Base-by-base conservation (phyloP, 2,329 filamentous ascomycete species). In the Fusarium lateritium region DNA sequence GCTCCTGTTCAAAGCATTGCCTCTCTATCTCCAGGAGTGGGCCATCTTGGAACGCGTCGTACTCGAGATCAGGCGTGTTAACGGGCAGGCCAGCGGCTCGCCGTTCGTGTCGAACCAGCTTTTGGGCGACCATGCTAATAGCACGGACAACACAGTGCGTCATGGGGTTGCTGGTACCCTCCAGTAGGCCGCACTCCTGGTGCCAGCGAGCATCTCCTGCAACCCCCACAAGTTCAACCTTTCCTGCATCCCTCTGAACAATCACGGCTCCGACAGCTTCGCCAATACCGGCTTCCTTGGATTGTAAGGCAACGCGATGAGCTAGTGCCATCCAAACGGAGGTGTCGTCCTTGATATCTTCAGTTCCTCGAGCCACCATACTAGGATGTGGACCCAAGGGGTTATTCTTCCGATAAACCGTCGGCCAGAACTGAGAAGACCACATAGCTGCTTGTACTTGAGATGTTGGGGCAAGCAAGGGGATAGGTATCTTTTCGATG, bases 361-460 rank as follows among this genome's bases (percentile, higher is more conserved):
- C 86, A 39, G 91, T 90, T 28, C 91, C 89, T 62, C 91, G 89
- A 42, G 87, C 83, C 57, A 95, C 88, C 76, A 92, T 87, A 74
- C 89, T 89, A 65, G 93, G 93, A 76, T 97, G 93, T 19, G 93
- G 93, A 6, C 93, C 93, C 62, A 94, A 92, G 3, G 93, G 93
- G 75, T 96, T 96, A 70, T 92, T 94, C 82, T 94, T 94, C 68
- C 93, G 91, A 81, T 96, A 97, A 49, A 94, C 88, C 2, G 91
- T 92, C 14, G 93, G 93, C 93, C 93, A 97, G 78, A 93, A 95
- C 71, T 90, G 85, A 34, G 87, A 83, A 26, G 89, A 91, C 92
- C 92, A 96, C 76, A 88, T 83, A 26, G 87, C 87, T 10, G 93
- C 92, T 78, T 95, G 92, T 39, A 91, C 84, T 70, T 91, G 87